Evolutionary conservation across 208 protist species (phyloP), one percentile per base, ranked within the genome.

Genomic region (Acanthamoeba triangularis): DNA sequence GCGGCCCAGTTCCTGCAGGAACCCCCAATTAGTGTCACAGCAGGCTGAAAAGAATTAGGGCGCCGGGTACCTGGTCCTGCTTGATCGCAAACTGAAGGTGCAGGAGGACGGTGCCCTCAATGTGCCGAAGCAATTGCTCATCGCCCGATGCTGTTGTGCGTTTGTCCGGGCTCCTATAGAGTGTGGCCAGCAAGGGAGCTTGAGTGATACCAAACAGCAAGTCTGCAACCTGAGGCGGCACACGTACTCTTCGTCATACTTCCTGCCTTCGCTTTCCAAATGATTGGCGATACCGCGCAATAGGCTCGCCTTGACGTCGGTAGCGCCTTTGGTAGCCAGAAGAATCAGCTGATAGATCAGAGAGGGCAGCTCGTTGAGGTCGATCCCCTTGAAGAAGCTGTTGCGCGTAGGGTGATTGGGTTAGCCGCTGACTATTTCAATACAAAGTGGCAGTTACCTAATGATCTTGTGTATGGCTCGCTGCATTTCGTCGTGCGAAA

Each of bases 31-130:
- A 82, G 74, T 33, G 10, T 14, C 69, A 13, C 67, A 33, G 14
- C 20, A 25, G n/a, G 35, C 44, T 11, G 0, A 23, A 65, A 11
- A 41, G 41, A n/a, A 13, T 0, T 1, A 6, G 2, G 44, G 5
- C 44, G 44, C 44, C 7, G 4, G 44, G 44, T 44, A 93, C 87
- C 61, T 94, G 91, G 41, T 94, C 91, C 20, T 94, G 91, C 56
- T 94, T 94, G 72, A 94, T 94, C 14, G 91, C 91, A 85, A 94
- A 94, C 47, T 94, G 44, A 14, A 94, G 52, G 72, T 94, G 91
- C 44, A 94, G 52, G 16, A 94, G 33, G 20, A 94, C 84, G 52
- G 91, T 94, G 35, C 91, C 91, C 33, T 94, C 91, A 18, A 94
- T 94, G 20, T 85, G 65, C 10, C 91, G 65, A 33, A 85, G 91